These are phyloP conservation scores for Sistotremastrum suecicum DNA, from an alignment of 768 basidiomycete species.

Conservation along the genomic window DNA sequence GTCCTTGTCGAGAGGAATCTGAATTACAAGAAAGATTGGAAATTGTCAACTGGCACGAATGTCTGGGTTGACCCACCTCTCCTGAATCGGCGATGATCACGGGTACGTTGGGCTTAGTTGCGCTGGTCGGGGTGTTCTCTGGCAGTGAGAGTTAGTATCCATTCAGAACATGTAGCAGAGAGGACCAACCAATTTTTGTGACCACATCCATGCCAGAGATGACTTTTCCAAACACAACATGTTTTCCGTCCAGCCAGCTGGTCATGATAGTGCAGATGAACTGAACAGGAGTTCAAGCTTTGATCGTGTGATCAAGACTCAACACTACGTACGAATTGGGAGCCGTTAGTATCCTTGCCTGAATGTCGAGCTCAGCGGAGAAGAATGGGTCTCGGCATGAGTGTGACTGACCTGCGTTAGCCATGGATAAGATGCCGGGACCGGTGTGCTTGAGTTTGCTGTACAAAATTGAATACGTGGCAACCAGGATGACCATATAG, in stretches of 20 bases:
- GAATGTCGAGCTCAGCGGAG: not conserved
- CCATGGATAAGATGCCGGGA: conserved; percentile 85
- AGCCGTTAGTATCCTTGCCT: conserved; percentile 86
- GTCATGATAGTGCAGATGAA: conserved; percentile 88
- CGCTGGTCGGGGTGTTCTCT: conserved; percentile 66
- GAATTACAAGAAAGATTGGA: not conserved
- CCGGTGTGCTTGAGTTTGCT: conserved; percentile 94
- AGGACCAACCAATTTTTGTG: conserved; percentile 48
- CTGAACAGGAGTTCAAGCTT: conserved; percentile 24
- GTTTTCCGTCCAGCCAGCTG: conserved; percentile 82
- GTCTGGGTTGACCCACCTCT: conserved; percentile 41
- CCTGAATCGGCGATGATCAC: conserved; percentile 76
- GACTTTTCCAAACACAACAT: conserved; percentile 90
- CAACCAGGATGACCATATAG: not conserved
- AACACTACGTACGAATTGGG: conserved; percentile 60
- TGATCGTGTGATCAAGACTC: conserved; percentile 1
- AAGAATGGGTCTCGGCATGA: no score
- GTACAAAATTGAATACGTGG: conserved; percentile 4
- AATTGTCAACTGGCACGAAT: not conserved
- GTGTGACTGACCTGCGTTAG: conserved; percentile 50
- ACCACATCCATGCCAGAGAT: conserved; percentile 89
- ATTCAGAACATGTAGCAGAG: not conserved
- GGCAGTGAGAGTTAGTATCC: conserved; percentile 3
- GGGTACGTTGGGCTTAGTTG: conserved; percentile 59
- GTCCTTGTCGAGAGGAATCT: conserved; percentile 28